Conservation (phyloP, 2,329 filamentous ascomycete species). For the Simplicillium sp. region DNA sequence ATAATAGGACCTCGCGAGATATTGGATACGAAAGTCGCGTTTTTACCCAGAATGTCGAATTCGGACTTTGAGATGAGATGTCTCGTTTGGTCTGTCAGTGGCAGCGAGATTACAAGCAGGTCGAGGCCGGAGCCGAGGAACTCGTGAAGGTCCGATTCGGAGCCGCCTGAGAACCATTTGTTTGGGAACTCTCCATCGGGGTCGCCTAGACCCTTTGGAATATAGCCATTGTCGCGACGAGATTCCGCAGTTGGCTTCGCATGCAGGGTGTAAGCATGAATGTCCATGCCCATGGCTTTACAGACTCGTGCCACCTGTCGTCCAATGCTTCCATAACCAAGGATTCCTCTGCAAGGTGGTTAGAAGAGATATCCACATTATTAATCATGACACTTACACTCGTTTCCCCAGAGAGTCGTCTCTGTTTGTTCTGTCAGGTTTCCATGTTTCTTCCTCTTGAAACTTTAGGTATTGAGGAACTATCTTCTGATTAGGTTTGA, state of each 20-base stretch:
- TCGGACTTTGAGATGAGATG: conserved; percentile 41
- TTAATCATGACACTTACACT: too few relatives aligned
- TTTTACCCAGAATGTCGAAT: conserved; percentile 33
- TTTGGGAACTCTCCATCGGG: conserved; percentile 36
- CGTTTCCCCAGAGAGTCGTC: conserved; percentile 37
- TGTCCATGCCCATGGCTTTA: conserved; percentile 57
- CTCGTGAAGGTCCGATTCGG: conserved; percentile 32
- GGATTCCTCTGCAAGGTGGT: conserved; percentile 37
- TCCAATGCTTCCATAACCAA: conserved; percentile 46
- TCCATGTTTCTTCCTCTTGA: conserved; percentile 35
- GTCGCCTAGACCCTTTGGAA: conserved; percentile 56
- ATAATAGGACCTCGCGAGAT: conserved; percentile 53
- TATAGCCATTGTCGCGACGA: conserved; percentile 53
- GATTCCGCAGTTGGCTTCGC: conserved; percentile 58
- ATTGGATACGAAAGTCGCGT: conserved; percentile 56
- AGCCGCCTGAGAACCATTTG: conserved; percentile 40
- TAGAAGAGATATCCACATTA: not conserved
- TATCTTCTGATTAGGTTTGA: conserved; percentile 9
- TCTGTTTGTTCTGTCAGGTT: conserved; percentile 18
- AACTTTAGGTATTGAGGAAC: conserved; percentile 34
- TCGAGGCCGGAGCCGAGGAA: conserved; percentile 43
- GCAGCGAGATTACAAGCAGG: conserved; percentile 40
- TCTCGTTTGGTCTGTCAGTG: conserved; percentile 37
- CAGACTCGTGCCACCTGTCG: conserved; percentile 46
- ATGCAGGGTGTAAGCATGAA: conserved; percentile 67